phyloP scores from a whole-genome alignment of 2,329 filamentous ascomycete species.

The Colletotrichum viniferum region DNA sequence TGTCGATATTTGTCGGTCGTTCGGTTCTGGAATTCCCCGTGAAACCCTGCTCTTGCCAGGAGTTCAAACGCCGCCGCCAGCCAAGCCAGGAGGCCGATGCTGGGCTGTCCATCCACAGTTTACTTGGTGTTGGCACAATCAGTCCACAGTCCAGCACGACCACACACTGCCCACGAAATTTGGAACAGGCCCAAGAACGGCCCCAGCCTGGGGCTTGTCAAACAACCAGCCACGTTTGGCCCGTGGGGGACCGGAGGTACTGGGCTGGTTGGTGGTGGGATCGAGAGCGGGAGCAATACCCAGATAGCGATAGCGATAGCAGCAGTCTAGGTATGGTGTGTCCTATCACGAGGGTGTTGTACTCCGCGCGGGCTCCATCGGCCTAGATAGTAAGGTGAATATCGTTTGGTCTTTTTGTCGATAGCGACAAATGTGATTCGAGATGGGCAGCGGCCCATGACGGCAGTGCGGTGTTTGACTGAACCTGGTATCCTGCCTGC shows the following conservation, averaged over 20 bases:
- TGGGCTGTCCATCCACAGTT: background rate
- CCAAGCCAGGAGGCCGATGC: background rate
- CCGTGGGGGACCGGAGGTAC: background rate
- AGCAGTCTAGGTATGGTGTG: background rate
- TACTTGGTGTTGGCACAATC: background rate
- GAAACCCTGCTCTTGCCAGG: background rate
- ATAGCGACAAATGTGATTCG: background rate
- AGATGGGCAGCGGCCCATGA: background rate
- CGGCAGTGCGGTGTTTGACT: background rate
- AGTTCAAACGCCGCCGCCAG: background rate
- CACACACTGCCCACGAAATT: background rate
- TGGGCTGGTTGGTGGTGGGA: background rate
- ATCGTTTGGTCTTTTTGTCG: background rate
- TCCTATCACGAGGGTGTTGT: background rate
- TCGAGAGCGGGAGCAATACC: background rate
- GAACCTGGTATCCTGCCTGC: background rate
- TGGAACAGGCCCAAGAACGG: background rate
- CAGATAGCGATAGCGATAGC: background rate
- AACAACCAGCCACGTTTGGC: background rate
- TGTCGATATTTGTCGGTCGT: slow-evolving; percentile 19
- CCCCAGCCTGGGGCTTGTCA: background rate
- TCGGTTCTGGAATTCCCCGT: slow-evolving; percentile 21
- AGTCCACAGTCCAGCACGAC: background rate
- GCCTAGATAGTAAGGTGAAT: background rate
- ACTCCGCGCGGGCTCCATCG: background rate